These are phyloP conservation scores for Suillus occidentalis DNA, from an alignment of 768 basidiomycete species.

Conservation along the genomic window DNA sequence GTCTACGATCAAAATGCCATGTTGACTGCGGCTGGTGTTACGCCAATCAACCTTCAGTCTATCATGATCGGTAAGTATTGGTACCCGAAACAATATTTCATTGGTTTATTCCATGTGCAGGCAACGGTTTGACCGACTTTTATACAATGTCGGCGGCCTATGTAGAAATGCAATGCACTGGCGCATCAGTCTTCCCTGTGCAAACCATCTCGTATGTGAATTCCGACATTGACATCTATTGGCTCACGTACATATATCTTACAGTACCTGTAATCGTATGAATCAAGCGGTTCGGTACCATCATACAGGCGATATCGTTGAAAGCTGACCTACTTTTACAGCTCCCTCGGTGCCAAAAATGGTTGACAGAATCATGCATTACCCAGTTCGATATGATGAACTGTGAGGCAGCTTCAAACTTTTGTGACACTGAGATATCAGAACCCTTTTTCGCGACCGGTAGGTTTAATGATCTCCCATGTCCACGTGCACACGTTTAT, in stretches of 20 bases:
- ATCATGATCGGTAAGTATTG: constrained; percentile 44
- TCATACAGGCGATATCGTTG: background rate
- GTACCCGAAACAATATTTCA: background rate
- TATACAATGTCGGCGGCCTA: constrained; percentile 40
- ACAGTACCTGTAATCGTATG: constrained; percentile 43
- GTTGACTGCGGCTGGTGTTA: constrained; percentile 44
- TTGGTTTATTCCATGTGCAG: constrained; percentile 19
- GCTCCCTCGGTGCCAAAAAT: constrained; percentile 71
- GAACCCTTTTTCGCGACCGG: constrained; percentile 31
- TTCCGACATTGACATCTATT: constrained; percentile 1
- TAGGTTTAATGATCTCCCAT: constrained; percentile 16
- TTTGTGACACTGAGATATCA: constrained; percentile 55
- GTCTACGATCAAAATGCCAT: constrained; percentile 49
- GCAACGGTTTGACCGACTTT: constrained; percentile 47
- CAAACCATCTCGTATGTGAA: constrained; percentile 42
- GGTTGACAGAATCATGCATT: constrained; percentile 58
- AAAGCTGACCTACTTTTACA: constrained; percentile 23
- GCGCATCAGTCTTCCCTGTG: constrained; percentile 48
- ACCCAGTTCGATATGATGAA: constrained; percentile 64
- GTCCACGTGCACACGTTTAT: background rate
- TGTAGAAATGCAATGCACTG: constrained; percentile 57
- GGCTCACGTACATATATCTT: constrained; percentile 1
- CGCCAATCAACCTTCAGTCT: constrained; percentile 50
- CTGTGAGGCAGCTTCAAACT: constrained; percentile 65
- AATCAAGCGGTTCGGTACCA: constrained; percentile 37